A percentile compares a stretch with the other conserved stretches of the same genome.
Conservation (phyloP, 2,329 filamentous ascomycete genomes). For the Xylariaceae sp. region DNA sequence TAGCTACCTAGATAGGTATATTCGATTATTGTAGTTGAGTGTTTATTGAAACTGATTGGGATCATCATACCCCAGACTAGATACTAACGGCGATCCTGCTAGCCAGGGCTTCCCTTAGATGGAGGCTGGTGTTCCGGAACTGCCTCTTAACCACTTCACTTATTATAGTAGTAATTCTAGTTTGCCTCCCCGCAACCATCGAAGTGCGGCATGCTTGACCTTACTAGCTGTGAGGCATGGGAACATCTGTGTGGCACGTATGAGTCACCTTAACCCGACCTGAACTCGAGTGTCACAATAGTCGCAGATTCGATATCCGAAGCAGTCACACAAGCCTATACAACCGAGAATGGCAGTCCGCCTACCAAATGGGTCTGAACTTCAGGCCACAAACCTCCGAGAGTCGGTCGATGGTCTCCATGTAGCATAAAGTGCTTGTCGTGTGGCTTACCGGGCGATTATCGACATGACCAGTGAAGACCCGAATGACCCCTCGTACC, state of each 20-base stretch:
- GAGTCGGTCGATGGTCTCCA: not conserved
- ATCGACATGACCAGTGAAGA: conserved; percentile 14
- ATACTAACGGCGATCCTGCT: too few relatives aligned
- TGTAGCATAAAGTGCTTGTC: not conserved
- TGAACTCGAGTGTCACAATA: conserved; percentile 21
- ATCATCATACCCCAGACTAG: too few relatives aligned
- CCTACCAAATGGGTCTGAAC: not conserved
- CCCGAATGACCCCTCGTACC: not conserved
- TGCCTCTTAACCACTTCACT: conserved; percentile 5
- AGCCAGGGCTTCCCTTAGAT: too few relatives aligned
- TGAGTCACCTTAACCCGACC: not conserved
- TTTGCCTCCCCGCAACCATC: conserved; percentile 2
- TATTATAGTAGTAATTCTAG: not conserved
- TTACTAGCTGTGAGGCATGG: not conserved
- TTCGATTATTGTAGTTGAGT: too few relatives aligned
- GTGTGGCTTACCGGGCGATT: conserved; percentile 12
- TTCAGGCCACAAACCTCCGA: conserved; percentile 12
- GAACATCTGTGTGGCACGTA: conserved; percentile 12
- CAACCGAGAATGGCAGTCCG: conserved; percentile 9
- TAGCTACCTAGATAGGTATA: too few relatives aligned
- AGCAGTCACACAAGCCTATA: conserved; percentile 8
- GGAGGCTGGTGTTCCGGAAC: conserved; percentile 10
- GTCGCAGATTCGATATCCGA: conserved; percentile 17
- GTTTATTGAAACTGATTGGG: too few relatives aligned
- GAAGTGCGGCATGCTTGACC: conserved; percentile 1